These are phyloP conservation scores for Pseudocohnilembus persalinus DNA, from an alignment of 169 alveolate species.

Conservation along the genomic window DNA sequence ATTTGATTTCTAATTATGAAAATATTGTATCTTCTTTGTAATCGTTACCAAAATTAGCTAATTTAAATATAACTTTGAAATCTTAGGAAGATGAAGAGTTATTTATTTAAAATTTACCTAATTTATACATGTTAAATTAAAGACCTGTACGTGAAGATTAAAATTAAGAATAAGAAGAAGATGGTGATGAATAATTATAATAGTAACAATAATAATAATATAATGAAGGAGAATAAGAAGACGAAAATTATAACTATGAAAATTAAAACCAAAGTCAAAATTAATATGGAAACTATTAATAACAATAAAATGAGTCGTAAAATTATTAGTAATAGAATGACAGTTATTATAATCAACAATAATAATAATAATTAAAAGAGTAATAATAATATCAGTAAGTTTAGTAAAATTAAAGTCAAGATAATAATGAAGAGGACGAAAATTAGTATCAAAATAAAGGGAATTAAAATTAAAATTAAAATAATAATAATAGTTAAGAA, in stretches of 20 bases:
- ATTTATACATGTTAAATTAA: slow-evolving; percentile 38
- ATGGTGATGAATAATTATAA: not conserved
- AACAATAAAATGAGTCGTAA: not conserved
- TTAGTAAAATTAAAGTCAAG: not conserved
- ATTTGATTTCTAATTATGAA: slow-evolving; percentile 51
- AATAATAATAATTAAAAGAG: not conserved
- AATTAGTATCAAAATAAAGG: no score
- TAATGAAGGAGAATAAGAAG: slow-evolving; percentile 17
- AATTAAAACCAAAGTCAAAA: not conserved
- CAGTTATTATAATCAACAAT: not conserved
- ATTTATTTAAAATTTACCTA: slow-evolving; percentile 52
- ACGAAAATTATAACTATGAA: not conserved
- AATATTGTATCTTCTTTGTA: slow-evolving; percentile 47
- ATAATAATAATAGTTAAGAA: slow-evolving; percentile 1
- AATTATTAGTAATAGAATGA: not conserved
- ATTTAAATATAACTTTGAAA: slow-evolving; percentile 51
- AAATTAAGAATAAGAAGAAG: slow-evolving; percentile 5
- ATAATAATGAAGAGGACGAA: no score
- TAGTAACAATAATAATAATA: slow-evolving; percentile 1
- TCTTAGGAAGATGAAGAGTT: slow-evolving; percentile 54
- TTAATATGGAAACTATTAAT: not conserved
- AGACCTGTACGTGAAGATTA: slow-evolving; percentile 20
- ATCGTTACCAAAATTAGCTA: slow-evolving; percentile 52
- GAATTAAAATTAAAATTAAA: no score
- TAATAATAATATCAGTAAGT: not conserved